These are phyloP conservation scores for Fragilaria radians DNA, from an alignment of 108 stramenopile species.

Conservation along the genomic window DNA sequence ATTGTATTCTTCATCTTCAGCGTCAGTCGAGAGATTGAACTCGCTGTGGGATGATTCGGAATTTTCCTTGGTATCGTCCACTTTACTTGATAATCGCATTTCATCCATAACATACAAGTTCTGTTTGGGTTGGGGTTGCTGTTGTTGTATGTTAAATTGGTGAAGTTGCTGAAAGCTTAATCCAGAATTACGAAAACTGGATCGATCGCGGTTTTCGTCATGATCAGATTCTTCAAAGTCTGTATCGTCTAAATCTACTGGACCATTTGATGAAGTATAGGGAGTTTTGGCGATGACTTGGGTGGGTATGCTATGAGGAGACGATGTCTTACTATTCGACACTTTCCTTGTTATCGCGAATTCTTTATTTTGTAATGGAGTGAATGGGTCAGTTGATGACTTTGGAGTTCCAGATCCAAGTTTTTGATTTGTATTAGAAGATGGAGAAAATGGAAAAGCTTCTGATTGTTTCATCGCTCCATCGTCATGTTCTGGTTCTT, in stretches of 20 bases:
- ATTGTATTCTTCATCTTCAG: slow-evolving; percentile 76
- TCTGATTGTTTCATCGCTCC: too few relatives aligned
- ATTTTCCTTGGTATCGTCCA: not conserved
- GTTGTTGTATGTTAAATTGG: slow-evolving; percentile 7
- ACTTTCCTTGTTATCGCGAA: not conserved
- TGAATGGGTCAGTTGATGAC: not conserved
- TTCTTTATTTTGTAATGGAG: too few relatives aligned
- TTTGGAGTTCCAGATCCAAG: not conserved
- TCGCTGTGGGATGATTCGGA: slow-evolving; percentile 25
- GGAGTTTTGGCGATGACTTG: not conserved
- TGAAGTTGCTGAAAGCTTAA: slow-evolving; percentile 3
- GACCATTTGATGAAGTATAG: not conserved
- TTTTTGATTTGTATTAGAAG: slow-evolving; percentile 1
- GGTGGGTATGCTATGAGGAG: not conserved
- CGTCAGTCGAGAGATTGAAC: slow-evolving; percentile 63
- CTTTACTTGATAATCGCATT: not conserved
- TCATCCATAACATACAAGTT: not conserved
- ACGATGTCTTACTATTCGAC: not conserved
- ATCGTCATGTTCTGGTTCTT: too few relatives aligned
- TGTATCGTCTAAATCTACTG: slow-evolving; percentile 2
- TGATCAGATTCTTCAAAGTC: not conserved
- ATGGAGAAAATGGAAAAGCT: too few relatives aligned
- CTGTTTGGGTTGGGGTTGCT: not conserved
- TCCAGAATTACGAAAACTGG: not conserved
- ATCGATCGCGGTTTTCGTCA: slow-evolving; percentile 1